phyloP scores from a whole-genome alignment of 2,329 filamentous ascomycete species.

The Talaromyces sp. region DNA sequence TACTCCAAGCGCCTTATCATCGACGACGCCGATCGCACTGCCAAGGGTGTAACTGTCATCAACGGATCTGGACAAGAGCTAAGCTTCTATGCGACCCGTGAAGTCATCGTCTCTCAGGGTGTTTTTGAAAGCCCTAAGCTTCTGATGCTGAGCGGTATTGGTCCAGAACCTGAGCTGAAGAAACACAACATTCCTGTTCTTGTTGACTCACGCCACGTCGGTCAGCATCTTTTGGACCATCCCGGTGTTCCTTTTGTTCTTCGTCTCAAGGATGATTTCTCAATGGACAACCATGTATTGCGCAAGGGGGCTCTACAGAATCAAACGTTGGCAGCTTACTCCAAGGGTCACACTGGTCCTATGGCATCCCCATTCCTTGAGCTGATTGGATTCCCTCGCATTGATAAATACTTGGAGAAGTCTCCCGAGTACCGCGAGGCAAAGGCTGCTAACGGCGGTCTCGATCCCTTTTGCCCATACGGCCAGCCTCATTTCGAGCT shows the following conservation, averaged over 20 bases:
- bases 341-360: constrained; percentile 25
- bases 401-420: constrained; percentile 47
- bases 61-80: constrained; percentile 29
- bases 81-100: constrained; percentile 29
- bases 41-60: constrained; percentile 44
- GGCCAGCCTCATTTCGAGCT: constrained; percentile 59
- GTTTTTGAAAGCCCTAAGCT: constrained; percentile 40
- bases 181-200: constrained; percentile 20
- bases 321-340: constrained; percentile 29
- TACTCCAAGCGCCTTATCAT: constrained; percentile 52
- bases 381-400: constrained; percentile 54
- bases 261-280: constrained; percentile 38
- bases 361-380: constrained; percentile 36
- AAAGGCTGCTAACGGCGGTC: constrained; percentile 34
- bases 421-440: constrained; percentile 42
- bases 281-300: constrained; percentile 34
- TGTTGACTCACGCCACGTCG: constrained; percentile 19
- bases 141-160: constrained; percentile 29
- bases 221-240: constrained; percentile 44
- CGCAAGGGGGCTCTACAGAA: constrained; percentile 31
- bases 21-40: constrained; percentile 34
- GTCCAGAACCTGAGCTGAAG: constrained; percentile 26
- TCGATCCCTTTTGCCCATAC: constrained; percentile 51
- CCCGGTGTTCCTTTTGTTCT: constrained; percentile 38
- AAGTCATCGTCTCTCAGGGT: constrained; percentile 43